phyloP scores from a whole-genome alignment of 768 basidiomycete species.

The Russula ochroleuca region DNA sequence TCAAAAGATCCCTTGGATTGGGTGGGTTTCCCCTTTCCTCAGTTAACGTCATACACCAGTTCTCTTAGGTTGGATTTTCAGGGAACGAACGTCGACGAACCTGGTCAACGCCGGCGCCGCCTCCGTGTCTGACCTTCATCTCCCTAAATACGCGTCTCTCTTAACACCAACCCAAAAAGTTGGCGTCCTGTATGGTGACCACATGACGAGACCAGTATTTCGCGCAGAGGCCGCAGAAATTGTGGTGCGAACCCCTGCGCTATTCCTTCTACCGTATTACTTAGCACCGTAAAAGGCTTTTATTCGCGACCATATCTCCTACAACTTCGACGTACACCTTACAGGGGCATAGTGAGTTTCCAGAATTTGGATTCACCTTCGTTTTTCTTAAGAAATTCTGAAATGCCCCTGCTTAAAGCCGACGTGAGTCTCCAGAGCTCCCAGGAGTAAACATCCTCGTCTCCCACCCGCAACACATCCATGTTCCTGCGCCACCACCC shows the following conservation, averaged over 20 bases:
- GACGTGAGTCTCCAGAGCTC: constrained; percentile 41
- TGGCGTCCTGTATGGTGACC: constrained; percentile 40
- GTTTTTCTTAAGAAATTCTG: background rate
- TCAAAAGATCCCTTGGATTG: constrained; percentile 43
- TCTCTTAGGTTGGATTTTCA: constrained; percentile 9
- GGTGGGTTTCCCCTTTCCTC: constrained; percentile 37
- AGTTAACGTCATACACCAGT: background rate
- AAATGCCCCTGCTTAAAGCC: constrained; percentile 35
- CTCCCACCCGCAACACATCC: constrained; percentile 44
- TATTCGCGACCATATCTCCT: constrained; percentile 43
- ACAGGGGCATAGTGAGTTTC: constrained; percentile 54
- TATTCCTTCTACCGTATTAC: background rate
- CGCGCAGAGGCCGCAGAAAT: constrained; percentile 43
- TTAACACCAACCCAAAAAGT: constrained; percentile 40
- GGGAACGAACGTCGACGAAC: constrained; percentile 36
- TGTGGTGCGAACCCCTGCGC: constrained; percentile 36
- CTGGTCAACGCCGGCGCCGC: constrained; percentile 50
- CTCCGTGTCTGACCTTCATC: constrained; percentile 40
- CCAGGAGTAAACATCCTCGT: constrained; percentile 43
- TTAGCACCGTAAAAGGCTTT: constrained; percentile 40
- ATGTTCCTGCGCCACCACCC: constrained; percentile 36
- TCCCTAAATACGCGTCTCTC: constrained; percentile 36
- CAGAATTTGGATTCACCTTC: background rate
- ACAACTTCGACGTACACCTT: constrained; percentile 47
- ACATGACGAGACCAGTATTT: constrained; percentile 37